Base-by-base conservation (phyloP, 1,284 basidiomycete genomes). In the Austroboletus novae-zelandiae region DNA sequence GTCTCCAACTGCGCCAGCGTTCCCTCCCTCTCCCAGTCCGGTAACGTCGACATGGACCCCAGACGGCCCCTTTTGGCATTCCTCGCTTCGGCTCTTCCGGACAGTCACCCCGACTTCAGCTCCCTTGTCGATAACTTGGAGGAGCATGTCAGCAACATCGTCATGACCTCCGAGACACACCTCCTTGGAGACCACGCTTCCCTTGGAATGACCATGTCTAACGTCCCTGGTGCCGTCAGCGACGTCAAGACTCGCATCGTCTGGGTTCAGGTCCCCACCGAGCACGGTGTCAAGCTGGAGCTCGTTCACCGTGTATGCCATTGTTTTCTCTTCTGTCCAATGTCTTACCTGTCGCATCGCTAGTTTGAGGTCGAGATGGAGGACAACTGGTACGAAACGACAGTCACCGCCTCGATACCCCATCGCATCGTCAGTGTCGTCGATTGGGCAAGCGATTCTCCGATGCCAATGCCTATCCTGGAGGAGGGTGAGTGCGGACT, bases 351-450 rank as follows among this genome's bases (percentile, higher is more conserved):
- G 0, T 41, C 5, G 1, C 4, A 1, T 54, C 23, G 10, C 9
- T 53, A 87, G 83, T 86, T 89, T 55, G 86, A 89, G 61, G 86
- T 90, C n/a, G 88, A 91, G 74, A 88, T 91, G 89, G 65, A 83
- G 61, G 83, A 91, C 68, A 91, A 90, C 69, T 91, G 88, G 88
- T 91, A 91, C 51, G 87, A 91, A 64, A 77, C 86, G 3, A 75
- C 85, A 6, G 80, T 91, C 30, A 82, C 86, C 4, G 78, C 79
- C 1, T 65, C 71, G 31, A 66, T 75, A 10, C 86, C 88, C 11
- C 83, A 89, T 63, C 76, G 80, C 56, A 86, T 91, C 60, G 71
- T 91, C 59, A 86, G 84, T 23, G 89, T 90, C 37, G 84, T 89
- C 48, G 89, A 91, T 62, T 91, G 89, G 89, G 88, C 86, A 0